Conservation (phyloP, 176 grass and related monocot genomes). For the Luzula sylvatica region DNA sequence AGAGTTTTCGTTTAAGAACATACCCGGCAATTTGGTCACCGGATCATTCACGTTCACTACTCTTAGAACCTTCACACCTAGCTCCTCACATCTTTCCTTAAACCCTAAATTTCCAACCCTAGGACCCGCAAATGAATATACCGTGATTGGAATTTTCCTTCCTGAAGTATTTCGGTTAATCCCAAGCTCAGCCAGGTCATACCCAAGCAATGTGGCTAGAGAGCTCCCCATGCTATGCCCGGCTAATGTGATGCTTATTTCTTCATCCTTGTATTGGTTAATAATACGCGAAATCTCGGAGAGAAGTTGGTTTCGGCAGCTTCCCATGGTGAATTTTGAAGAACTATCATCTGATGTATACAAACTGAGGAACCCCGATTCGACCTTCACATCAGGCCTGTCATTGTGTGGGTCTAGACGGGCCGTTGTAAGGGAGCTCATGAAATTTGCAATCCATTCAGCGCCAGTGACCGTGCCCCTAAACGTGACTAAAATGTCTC, state of each 20-base stretch:
- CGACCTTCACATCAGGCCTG: constrained; percentile 48
- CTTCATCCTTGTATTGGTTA: constrained; percentile 32
- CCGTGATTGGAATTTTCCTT: constrained; percentile 34
- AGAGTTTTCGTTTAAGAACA: constrained; percentile 55
- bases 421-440: constrained; percentile 59
- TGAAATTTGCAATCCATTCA: constrained; percentile 77
- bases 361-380: constrained; percentile 57
- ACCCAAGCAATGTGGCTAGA: constrained; percentile 56
- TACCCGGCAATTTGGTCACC: constrained; percentile 49
- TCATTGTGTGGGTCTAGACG: constrained; percentile 46
- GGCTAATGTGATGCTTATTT: constrained; percentile 55
- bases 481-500: constrained; percentile 56
- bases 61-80: constrained; percentile 58
- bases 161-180: constrained; percentile 17
- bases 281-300: constrained; percentile 41
- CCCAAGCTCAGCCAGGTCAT: constrained; percentile 61
- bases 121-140: constrained; percentile 61
- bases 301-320: constrained; percentile 69
- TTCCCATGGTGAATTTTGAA: constrained; percentile 34
- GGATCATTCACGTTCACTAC: constrained; percentile 69
- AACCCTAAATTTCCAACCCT: constrained; percentile 59
- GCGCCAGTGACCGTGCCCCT: constrained; percentile 54
- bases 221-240: constrained; percentile 89
- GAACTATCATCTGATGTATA: constrained; percentile 55
- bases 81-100: constrained; percentile 58